Conservation (phyloP, 2,329 filamentous ascomycete genomes). For the Diaporthe ampelina region DNA sequence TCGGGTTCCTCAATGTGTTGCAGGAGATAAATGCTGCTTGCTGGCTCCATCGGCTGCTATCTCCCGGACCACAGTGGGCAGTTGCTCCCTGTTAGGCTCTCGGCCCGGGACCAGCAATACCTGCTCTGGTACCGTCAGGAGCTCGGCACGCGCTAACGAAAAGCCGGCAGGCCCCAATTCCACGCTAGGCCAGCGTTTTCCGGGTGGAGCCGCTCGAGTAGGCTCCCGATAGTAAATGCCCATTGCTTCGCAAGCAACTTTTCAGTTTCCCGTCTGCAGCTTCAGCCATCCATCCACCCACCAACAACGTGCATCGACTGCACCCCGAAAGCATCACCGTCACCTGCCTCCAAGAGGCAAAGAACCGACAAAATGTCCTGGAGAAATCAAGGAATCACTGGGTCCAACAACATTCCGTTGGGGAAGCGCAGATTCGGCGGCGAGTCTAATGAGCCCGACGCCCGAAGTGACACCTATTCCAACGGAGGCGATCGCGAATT, state of each 20-base stretch:
- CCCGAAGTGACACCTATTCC: conserved; percentile 44
- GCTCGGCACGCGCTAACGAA: conserved; percentile 31
- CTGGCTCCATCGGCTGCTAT: background rate
- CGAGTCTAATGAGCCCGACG: conserved; percentile 49
- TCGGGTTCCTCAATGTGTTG: background rate
- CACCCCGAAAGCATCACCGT: conserved; percentile 44
- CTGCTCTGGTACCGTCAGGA: too few species aligned
- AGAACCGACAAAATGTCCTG: conserved; percentile 67
- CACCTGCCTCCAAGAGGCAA: conserved; percentile 16
- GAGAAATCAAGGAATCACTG: conserved; percentile 88
- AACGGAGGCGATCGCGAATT: conserved; percentile 60
- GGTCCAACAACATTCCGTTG: conserved; percentile 97
- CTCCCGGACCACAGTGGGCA: background rate
- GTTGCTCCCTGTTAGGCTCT: background rate
- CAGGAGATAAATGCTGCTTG: background rate
- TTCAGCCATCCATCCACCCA: conserved; percentile 14
- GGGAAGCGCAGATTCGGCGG: conserved; percentile 87
- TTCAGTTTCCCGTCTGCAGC: conserved; percentile 22
- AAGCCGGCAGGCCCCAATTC: conserved; percentile 5
- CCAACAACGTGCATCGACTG: conserved; percentile 36
- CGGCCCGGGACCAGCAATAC: too few species aligned
- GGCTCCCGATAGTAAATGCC: background rate
- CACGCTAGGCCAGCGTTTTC: conserved; percentile 7
- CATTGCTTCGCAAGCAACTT: conserved; percentile 28
- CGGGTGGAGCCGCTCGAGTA: background rate